Evolutionary conservation across 768 basidiomycete species (phyloP).

Genomic region (Lentinus tigrinus): DNA sequence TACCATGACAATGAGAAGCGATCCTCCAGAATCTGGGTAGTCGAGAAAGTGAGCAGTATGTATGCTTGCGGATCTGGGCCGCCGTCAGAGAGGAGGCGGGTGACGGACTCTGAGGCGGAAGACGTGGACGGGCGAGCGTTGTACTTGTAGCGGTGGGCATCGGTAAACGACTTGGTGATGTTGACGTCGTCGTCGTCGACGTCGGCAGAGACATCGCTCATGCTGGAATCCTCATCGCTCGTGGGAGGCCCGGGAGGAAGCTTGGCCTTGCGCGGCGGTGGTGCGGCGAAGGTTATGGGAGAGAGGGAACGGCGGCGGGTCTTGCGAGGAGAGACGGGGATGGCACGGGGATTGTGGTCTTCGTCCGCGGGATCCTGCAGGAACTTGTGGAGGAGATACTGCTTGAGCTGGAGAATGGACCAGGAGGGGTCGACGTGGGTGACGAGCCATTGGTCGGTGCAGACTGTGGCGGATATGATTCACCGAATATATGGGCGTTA

Average conservation of each 20-base stretch:
- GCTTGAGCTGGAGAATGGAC: constrained; percentile 63
- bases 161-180: constrained; percentile 23
- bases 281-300: constrained; percentile 67
- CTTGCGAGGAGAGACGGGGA: constrained; percentile 25
- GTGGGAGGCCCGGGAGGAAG: not conserved
- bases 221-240: not conserved
- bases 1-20: constrained; percentile 59
- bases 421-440: constrained; percentile 62
- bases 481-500: not conserved
- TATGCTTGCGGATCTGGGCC: constrained; percentile 61
- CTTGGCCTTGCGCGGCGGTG: constrained; percentile 6
- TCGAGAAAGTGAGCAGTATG: constrained; percentile 62
- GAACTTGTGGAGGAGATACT: constrained; percentile 60
- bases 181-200: constrained; percentile 29
- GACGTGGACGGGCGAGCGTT: constrained; percentile 11
- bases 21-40: constrained; percentile 70
- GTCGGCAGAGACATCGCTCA: not conserved
- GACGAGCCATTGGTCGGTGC: constrained; percentile 76
- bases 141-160: constrained; percentile 23
- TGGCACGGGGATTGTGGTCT: constrained; percentile 12
- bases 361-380: constrained; percentile 29
- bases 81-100: constrained; percentile 57
- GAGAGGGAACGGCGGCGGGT: constrained; percentile 45
- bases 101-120: constrained; percentile 20
- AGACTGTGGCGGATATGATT: constrained; percentile 35